Percentiles rank a stretch among this genome's conserved stretches.
Conservation (phyloP, 23 red algal species). For the Pyropia haitanensis region DNA sequence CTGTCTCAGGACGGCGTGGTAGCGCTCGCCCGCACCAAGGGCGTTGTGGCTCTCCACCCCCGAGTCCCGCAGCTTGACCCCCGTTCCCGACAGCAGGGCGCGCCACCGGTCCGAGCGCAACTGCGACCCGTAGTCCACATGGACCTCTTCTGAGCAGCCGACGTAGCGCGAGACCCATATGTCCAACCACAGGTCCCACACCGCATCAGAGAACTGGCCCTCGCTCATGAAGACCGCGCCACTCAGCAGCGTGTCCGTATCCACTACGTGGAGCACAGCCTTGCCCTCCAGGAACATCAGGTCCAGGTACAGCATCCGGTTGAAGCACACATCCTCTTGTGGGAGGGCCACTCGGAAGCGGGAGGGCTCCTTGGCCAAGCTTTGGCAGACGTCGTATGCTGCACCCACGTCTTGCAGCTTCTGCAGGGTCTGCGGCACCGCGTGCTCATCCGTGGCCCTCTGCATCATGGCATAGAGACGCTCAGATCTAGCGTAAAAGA, state of each 20-base stretch:
- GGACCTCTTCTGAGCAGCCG: no score
- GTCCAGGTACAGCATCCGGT: background rate
- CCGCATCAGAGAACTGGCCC: no score
- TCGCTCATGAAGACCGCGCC: background rate
- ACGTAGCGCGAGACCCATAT: no score
- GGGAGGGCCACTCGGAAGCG: background rate
- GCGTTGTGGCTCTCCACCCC: no score
- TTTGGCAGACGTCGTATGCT: background rate
- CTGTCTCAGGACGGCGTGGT: no score
- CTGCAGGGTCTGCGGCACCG: background rate
- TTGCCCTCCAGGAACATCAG: slow-evolving; percentile 4
- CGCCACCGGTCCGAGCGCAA: no score
- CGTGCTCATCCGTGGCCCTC: background rate
- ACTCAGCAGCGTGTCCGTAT: background rate
- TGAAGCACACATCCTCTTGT: background rate
- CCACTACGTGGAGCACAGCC: background rate
- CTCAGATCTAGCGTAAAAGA: background rate
- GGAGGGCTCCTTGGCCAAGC: background rate
- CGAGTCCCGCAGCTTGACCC: no score
- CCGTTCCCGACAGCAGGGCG: no score
- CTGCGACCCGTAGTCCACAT: no score
- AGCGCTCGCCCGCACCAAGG: no score
- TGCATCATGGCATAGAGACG: slow-evolving; percentile 6
- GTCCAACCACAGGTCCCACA: no score
- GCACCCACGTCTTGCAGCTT: background rate